Evolutionary conservation across 2,329 filamentous ascomycete genomes (phyloP), one percentile per base, ranked within the genome.

Genomic region (Xylaria sp.): DNA sequence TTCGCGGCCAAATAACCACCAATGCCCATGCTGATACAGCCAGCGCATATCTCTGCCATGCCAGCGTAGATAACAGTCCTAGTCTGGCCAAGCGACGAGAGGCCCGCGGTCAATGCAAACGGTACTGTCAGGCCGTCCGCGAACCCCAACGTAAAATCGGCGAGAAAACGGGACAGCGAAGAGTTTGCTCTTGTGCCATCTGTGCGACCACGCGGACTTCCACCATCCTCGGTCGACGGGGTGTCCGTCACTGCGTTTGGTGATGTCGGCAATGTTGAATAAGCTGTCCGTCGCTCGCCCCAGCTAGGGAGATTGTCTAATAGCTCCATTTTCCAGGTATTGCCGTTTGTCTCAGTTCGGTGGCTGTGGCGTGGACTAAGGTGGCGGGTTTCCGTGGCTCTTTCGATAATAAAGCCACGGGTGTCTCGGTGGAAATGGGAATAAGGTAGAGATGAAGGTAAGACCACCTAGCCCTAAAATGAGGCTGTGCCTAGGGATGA

Each of bases 81-180:
- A 31, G 86, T 87, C 72, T 85, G 81, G n/a, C 87, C 87, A 46
- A 90, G 78, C 52, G 83, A 83, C 2, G 86, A 88, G 1, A 93
- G 80, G 13, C 90, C 90, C 0, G 91, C 90, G 0, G 89, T 92
- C 37, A 93, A 80, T 15, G 90, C 90, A 68, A 93, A 93, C 0
- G 90, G 90, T 0, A 93, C 90, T 0, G 90, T 93, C 68, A 93
- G 81, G 15, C 90, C 90, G 71, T 93, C 90, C 0, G 90, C 88
- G 68, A 93, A 87, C 54, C 90, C 90, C 67, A 93, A 88, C 62
- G 90, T 92, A 64, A 87, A 82, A 74, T 91, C 87, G 46, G 84
- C 81, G 15, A 88, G 75, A 54, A 86, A 71, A 2, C 67, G 67
- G 3, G 71, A 67, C 33, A 64, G 65, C 5, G 17, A 44, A 17